These are phyloP conservation scores for Yamadazyma diospyri DNA, from an alignment of 1,139 yeast species.

Conservation along the genomic window DNA sequence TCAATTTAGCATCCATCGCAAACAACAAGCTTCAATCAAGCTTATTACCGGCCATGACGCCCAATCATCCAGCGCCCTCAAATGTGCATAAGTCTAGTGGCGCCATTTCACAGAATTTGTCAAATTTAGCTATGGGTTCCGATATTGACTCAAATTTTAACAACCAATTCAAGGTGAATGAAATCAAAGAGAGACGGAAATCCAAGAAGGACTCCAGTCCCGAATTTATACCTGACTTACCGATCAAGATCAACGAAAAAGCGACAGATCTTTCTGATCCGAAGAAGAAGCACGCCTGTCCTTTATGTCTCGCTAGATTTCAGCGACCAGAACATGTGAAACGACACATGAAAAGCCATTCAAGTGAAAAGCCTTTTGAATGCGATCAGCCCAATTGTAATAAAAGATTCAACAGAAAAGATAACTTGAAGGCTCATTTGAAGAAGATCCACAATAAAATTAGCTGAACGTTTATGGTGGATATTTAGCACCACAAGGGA, in stretches of 20 bases:
- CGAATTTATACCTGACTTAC: constrained; percentile 19
- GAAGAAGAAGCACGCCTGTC: constrained; percentile 69
- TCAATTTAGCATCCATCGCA: constrained; percentile 33
- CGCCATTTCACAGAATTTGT: neutral
- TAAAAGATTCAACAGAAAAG: constrained; percentile 71
- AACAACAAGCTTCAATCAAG: constrained; percentile 13
- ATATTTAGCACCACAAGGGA: neutral
- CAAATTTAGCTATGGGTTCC: no score
- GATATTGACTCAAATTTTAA: neutral
- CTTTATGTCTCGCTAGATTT: constrained; percentile 71
- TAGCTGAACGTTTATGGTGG: neutral
- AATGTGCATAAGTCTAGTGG: neutral
- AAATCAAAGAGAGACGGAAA: constrained; percentile 7
- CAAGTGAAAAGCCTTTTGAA: constrained; percentile 79
- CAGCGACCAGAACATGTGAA: constrained; percentile 92
- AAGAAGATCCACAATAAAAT: constrained; percentile 51
- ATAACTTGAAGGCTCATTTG: constrained; percentile 64
- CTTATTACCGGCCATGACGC: constrained; percentile 41
- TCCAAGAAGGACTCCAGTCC: constrained; percentile 14
- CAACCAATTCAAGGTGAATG: no score
- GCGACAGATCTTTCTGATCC: constrained; percentile 42
- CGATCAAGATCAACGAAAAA: constrained; percentile 23
- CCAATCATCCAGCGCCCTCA: constrained; percentile 15
- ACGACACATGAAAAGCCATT: constrained; percentile 84
- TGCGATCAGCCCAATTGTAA: constrained; percentile 74